These are phyloP conservation scores for Lathyrus oleraceus DNA, from an alignment of 306 rosid species.

Conservation along the genomic window DNA sequence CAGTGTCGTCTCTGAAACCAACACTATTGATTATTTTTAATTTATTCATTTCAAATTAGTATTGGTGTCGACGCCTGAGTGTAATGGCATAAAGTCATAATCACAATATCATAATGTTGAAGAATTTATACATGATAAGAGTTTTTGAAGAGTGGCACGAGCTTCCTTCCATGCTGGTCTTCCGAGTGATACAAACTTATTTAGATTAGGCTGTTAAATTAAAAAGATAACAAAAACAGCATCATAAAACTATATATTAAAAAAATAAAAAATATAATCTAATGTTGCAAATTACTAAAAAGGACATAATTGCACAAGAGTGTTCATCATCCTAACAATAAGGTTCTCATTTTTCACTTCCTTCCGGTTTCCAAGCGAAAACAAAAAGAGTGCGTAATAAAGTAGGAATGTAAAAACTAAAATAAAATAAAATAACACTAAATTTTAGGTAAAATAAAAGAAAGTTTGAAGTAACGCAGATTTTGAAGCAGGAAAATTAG, in stretches of 20 bases:
- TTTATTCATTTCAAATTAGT: no score
- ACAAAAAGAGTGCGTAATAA: constrained; percentile 23
- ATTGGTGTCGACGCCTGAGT: no score
- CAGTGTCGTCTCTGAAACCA: no score
- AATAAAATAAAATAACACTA: constrained; percentile 1
- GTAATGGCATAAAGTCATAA: no score
- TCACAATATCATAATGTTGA: no score
- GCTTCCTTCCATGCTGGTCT: constrained; percentile 98
- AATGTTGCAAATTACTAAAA: constrained; percentile 4
- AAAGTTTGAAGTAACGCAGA: background rate
- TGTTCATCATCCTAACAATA: background rate
- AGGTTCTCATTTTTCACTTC: constrained; percentile 10
- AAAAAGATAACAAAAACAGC: background rate
- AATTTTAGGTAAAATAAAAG: background rate
- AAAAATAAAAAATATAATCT: background rate
- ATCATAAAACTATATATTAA: background rate
- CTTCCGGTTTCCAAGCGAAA: constrained; percentile 11
- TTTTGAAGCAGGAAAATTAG: background rate
- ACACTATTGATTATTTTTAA: no score
- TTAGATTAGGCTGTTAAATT: constrained; percentile 64
- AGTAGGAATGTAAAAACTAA: background rate
- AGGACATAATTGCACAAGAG: background rate
- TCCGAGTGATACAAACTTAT: constrained; percentile 88
- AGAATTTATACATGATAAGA: constrained; percentile 59
- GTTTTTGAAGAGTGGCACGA: constrained; percentile 83